Conservation (phyloP, 495 filamentous ascomycete species). For the Schizothecium vesticola region DNA sequence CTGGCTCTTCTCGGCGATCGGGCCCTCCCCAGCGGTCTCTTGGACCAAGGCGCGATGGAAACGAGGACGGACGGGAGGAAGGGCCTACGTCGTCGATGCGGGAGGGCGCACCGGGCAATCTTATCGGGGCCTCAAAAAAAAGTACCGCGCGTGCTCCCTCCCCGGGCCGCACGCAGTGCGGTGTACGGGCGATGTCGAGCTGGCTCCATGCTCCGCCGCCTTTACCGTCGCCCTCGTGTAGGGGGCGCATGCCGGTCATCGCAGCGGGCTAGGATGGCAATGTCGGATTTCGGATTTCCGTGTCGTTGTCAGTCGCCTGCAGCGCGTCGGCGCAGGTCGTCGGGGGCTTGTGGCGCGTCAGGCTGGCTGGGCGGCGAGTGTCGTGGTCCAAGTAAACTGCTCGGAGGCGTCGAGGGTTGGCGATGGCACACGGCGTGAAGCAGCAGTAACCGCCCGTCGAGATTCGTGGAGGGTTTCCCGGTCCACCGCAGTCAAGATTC, state of each 20-base stretch:
- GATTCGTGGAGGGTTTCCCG: conserved; percentile 5
- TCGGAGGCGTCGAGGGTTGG: conserved; percentile 1
- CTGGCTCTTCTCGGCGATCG: conserved; percentile 7
- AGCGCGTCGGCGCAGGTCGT: background rate
- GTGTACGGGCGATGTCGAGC: background rate
- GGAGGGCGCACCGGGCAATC: background rate
- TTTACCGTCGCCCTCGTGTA: background rate
- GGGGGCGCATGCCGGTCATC: background rate
- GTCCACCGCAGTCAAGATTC: conserved; percentile 5
- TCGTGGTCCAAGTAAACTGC: background rate
- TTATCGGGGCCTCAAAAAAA: background rate
- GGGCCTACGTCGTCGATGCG: background rate
- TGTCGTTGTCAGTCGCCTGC: background rate
- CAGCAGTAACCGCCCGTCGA: conserved; percentile 8
- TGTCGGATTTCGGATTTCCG: background rate
- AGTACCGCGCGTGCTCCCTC: background rate
- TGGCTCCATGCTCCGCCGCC: background rate
- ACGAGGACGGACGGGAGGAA: background rate
- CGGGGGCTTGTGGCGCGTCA: background rate
- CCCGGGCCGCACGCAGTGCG: background rate
- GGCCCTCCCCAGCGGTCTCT: background rate
- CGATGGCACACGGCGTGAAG: conserved; percentile 12
- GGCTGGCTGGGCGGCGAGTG: background rate
- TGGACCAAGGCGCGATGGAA: background rate
- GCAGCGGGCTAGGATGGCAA: background rate